These are phyloP conservation scores for Spergularia azorica DNA, from an alignment of 179 eudicot genomes.

Conservation along the genomic window DNA sequence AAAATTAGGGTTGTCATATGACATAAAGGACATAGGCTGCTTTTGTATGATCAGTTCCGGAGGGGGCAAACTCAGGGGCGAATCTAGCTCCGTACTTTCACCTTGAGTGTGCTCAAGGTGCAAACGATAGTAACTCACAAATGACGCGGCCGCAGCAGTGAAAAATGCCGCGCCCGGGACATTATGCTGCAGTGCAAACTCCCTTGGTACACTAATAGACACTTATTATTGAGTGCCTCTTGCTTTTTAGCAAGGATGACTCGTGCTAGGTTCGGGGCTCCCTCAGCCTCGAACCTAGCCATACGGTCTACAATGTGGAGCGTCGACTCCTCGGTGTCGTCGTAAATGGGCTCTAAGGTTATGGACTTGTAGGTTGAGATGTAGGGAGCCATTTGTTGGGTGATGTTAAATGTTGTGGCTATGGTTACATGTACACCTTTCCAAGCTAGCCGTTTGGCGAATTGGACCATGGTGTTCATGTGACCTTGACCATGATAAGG, in stretches of 20 bases:
- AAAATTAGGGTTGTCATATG: background rate
- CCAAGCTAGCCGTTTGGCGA: slow-evolving; percentile 18
- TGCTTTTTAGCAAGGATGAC: background rate
- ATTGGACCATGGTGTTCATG: slow-evolving; percentile 23
- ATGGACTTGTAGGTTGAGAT: slow-evolving; percentile 14
- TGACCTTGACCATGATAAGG: slow-evolving; percentile 22
- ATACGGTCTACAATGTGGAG: slow-evolving; percentile 2
- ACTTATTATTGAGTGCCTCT: background rate
- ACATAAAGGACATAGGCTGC: background rate
- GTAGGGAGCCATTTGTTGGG: background rate
- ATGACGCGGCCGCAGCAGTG: slow-evolving; percentile 13
- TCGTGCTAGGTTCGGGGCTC: slow-evolving; percentile 6
- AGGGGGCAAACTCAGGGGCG: background rate
- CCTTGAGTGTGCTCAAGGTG: slow-evolving; percentile 13
- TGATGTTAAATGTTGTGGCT: slow-evolving; percentile 6
- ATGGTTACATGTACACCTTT: slow-evolving; percentile 14
- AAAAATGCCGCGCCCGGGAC: slow-evolving; percentile 11
- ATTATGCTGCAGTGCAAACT: slow-evolving; percentile 1
- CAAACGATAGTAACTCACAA: slow-evolving; percentile 13
- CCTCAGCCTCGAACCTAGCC: slow-evolving; percentile 14
- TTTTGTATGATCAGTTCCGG: slow-evolving; percentile 3
- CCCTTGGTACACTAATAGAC: slow-evolving; percentile 17
- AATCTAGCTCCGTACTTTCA: background rate
- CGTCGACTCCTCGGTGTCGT: slow-evolving; percentile 1
- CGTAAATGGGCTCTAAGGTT: slow-evolving; percentile 19